Percentiles rank a stretch among this genome's conserved stretches.
Conservation (phyloP, 2,329 filamentous ascomycete genomes). For the Purpureocillium lavendulum region DNA sequence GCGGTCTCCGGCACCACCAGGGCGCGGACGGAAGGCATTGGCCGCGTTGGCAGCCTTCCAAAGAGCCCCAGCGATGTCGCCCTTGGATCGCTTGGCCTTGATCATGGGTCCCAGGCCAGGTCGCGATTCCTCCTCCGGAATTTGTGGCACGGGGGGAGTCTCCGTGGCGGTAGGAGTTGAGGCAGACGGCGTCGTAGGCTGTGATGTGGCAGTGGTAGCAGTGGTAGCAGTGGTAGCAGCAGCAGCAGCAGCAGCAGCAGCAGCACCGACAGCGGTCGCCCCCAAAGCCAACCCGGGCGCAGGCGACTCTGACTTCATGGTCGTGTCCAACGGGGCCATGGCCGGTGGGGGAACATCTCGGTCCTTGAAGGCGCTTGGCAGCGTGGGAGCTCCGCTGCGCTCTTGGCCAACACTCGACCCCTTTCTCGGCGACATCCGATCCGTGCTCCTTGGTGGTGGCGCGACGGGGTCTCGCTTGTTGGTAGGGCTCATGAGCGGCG, state of each 20-base stretch:
- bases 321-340: constrained; percentile 5
- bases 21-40: constrained; percentile 69
- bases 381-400: constrained; percentile 8
- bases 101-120: constrained; percentile 88
- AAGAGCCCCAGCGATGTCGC: constrained; percentile 67
- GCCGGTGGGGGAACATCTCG: constrained; percentile 14
- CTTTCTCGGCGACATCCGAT: constrained; percentile 39
- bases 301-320: constrained; percentile 4
- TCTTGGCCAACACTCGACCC: constrained; percentile 25
- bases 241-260: constrained; percentile 9
- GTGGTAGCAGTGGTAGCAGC: constrained; percentile 9
- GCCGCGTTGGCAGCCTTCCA: constrained; percentile 61
- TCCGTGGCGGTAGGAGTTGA: constrained; percentile 16
- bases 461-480: constrained; percentile 34
- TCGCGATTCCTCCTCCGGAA: constrained; percentile 33
- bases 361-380: constrained; percentile 23
- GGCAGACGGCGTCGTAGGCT: constrained; percentile 16
- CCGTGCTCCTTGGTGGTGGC: constrained; percentile 43
- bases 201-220: constrained; percentile 8
- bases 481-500: constrained; percentile 45
- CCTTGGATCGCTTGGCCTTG: constrained; percentile 64
- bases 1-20: constrained; percentile 77
- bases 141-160: constrained; percentile 6
- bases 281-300: constrained; percentile 4
- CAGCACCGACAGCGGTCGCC: constrained; percentile 9